Conservation (phyloP, 148 eudicot genomes). For the Cornus controversa region DNA sequence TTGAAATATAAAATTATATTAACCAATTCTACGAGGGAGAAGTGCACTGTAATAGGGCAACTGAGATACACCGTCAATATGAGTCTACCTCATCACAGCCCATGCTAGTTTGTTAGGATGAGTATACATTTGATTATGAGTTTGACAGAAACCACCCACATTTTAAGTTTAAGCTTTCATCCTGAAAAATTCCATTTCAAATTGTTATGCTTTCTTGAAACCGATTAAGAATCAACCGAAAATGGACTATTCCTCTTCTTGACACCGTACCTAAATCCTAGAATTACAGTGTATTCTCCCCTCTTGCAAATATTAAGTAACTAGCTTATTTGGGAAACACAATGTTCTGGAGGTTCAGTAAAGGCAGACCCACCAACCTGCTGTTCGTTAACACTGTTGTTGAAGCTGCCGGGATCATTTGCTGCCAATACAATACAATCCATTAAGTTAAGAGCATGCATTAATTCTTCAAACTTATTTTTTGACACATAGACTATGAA, state of each 20-base stretch:
- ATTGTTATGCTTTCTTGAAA: too few relatives aligned
- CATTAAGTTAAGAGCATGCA: neutral
- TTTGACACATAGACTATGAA: neutral
- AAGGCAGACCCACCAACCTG: slow-evolving; percentile 54
- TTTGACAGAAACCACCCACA: neutral
- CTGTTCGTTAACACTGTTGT: slow-evolving; percentile 83
- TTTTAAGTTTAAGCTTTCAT: neutral
- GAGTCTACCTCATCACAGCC: neutral
- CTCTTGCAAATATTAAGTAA: neutral
- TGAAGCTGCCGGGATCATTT: slow-evolving; percentile 81
- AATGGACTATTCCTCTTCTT: neutral
- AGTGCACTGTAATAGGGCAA: too few relatives aligned
- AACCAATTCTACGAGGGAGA: neutral
- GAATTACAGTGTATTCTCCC: neutral
- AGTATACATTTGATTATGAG: neutral
- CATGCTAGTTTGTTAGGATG: neutral
- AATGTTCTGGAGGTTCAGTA: neutral
- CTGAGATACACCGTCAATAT: neutral
- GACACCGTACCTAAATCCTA: neutral
- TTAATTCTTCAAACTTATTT: neutral
- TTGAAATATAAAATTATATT: neutral
- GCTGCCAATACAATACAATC: slow-evolving; percentile 30
- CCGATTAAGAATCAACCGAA: too few relatives aligned
- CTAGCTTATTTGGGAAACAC: neutral
- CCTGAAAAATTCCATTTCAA: neutral